phyloP scores from a whole-genome alignment of 495 filamentous ascomycete genomes.

The Xylaria grammica region DNA sequence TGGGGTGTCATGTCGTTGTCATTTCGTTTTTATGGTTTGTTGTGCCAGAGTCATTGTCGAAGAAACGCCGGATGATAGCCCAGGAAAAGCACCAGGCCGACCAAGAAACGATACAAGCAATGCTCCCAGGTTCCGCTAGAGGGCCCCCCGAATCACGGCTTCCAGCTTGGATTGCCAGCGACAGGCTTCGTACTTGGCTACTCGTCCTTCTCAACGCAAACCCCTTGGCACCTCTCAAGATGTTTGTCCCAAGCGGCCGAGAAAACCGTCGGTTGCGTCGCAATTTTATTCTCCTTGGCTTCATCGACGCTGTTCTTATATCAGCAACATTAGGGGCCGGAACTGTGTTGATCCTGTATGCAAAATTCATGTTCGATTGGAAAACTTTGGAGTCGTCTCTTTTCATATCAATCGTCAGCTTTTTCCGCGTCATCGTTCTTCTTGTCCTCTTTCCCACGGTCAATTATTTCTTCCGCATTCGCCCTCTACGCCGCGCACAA shows the following conservation, averaged over 20 bases:
- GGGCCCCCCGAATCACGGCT: conserved; percentile 24
- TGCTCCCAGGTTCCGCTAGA: conserved; percentile 27
- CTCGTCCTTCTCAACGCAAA: conserved; percentile 50
- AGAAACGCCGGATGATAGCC: conserved; percentile 68
- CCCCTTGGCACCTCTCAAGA: conserved; percentile 73
- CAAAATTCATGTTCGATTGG: conserved; percentile 81
- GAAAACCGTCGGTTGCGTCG: conserved; percentile 67
- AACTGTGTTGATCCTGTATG: conserved; percentile 79
- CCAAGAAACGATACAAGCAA: conserved; percentile 32
- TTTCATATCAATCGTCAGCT: conserved; percentile 79
- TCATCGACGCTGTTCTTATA: conserved; percentile 79
- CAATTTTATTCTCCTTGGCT: conserved; percentile 80
- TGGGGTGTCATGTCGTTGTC: conserved; percentile 74
- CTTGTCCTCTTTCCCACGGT: conserved; percentile 74
- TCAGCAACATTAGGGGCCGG: conserved; percentile 81
- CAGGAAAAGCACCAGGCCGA: conserved; percentile 64
- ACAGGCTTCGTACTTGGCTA: conserved; percentile 47
- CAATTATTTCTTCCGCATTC: conserved; percentile 69
- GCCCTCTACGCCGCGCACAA: conserved; percentile 40
- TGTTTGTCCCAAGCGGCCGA: conserved; percentile 73
- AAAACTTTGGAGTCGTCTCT: conserved; percentile 73
- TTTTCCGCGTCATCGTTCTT: conserved; percentile 73
- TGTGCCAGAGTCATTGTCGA: conserved; percentile 82
- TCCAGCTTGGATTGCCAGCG: conserved; percentile 31
- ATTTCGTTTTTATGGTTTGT: conserved; percentile 69